Base-by-base conservation (phyloP, 1,284 basidiomycete genomes). In the Malassezia caprae region DNA sequence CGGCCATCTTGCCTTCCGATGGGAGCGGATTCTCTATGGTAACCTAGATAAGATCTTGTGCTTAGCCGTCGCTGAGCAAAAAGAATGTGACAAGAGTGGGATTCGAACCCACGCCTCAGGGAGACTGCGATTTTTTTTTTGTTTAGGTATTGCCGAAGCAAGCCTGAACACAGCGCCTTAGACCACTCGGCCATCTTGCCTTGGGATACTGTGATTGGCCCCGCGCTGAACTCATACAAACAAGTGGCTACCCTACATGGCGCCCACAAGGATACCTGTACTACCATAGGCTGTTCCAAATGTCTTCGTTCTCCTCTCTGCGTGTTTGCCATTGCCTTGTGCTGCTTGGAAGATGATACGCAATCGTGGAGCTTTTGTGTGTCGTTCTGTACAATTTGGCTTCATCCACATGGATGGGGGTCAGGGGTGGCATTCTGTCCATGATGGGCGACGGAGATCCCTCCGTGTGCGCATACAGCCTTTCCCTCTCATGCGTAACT, bases 111-210 rank as follows among this genome's bases (percentile, higher is more conserved):
- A 62, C 60, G 60, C 59, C 59, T 57, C 55, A 57, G 55, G 45
- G 55, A 57, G 55, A 57, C 55, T 57, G 55, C 55, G 55, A 57
- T 39, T 48, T 55, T 23, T 48, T 55, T 23, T 19, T 44, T 56
- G 55, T 57, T 26, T 12, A 57, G 50, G 55, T 57, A 52, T 57
- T 50, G 32, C 49, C 10, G 41, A 51, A 23, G 31, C 21, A 50
- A 57, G 55, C 55, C 55, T 57, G 55, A 57, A 57, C 55, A 57
- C 55, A 57, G 55, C 65, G 63, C 65, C 65, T 67, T 65, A 62
- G 62, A 67, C 65, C 63, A 61, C 63, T 63, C 61, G 61, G 63
- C 63, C 63, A 65, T 61, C 61, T 63, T 65, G 61, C 63, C 63
- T 51, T 12, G n/a, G 4, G 32, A 17, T 5, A 19, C 19, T 26